These are phyloP conservation scores for Phoenix dactylifera DNA, from an alignment of 176 grass and related monocot genomes.

Conservation along the genomic window DNA sequence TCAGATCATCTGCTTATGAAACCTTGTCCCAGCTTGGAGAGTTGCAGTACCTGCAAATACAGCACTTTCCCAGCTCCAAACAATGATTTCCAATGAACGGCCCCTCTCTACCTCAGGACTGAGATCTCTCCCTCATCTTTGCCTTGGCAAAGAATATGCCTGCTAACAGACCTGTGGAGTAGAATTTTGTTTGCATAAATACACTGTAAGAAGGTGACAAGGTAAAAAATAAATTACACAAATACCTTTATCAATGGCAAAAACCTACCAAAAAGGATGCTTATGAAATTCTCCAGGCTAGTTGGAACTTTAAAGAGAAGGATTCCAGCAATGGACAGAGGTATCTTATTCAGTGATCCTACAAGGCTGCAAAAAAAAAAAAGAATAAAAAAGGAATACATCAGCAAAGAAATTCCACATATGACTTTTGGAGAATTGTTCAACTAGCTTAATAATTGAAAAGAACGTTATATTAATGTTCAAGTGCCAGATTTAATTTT, in stretches of 20 bases:
- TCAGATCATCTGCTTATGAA: too few species aligned
- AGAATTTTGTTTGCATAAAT: too few species aligned
- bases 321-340: slow-evolving; percentile 75
- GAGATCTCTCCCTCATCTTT: slow-evolving; percentile 42
- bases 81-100: too few species aligned
- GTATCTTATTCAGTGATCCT: slow-evolving; percentile 93
- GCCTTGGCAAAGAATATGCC: slow-evolving; percentile 81
- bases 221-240: neutral
- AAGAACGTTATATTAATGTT: too few species aligned
- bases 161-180: slow-evolving; percentile 53
- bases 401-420: neutral
- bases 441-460: too few species aligned
- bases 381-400: slow-evolving; percentile 2
- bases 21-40: too few species aligned
- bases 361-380: slow-evolving; percentile 56
- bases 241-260: neutral
- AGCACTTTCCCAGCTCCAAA: too few species aligned
- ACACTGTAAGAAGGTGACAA: neutral
- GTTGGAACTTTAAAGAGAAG: slow-evolving; percentile 76
- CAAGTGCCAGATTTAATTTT: too few species aligned
- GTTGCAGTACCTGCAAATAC: too few species aligned
- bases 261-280: slow-evolving; percentile 74
- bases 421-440: too few species aligned
- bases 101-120: too few species aligned
- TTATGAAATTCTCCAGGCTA: slow-evolving; percentile 69